phyloP scores from a whole-genome alignment of 805 yeast genomes.

The Candida sonorensis region DNA sequence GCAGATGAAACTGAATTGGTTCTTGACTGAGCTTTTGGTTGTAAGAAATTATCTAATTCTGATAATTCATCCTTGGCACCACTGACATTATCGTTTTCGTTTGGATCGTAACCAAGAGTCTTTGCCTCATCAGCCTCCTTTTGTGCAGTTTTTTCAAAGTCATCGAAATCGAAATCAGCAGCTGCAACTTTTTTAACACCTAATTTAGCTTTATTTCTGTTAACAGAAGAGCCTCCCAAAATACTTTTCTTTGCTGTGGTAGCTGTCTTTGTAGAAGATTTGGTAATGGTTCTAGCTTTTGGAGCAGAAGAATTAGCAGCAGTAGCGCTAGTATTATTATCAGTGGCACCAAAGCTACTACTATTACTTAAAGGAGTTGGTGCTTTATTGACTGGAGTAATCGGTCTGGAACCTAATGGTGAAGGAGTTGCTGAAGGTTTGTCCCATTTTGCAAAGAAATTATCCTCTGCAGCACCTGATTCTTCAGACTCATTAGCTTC shows the following conservation, averaged over 20 bases:
- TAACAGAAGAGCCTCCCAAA: conserved; percentile 36
- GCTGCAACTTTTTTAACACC: conserved; percentile 49
- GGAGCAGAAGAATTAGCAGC: conserved; percentile 18
- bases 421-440: conserved; percentile 56
- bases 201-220: conserved; percentile 51
- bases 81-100: conserved; percentile 18
- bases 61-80: conserved; percentile 4
- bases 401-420: conserved; percentile 39
- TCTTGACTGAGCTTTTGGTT: conserved; percentile 11
- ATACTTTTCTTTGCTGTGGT: conserved; percentile 27
- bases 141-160: conserved; percentile 69
- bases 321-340: conserved; percentile 19
- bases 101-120: conserved; percentile 45
- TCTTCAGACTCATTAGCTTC: conserved; percentile 43
- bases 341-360: conserved; percentile 16
- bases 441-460: conserved; percentile 88
- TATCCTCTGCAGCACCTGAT: conserved; percentile 62
- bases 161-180: conserved; percentile 51
- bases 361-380: too few species aligned
- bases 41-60: conserved; percentile 9
- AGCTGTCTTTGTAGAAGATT: conserved; percentile 13
- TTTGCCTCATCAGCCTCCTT: conserved; percentile 69
- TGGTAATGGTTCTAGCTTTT: conserved; percentile 28
- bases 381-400: conserved; percentile 29
- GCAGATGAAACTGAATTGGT: too few species aligned